These are phyloP conservation scores for Cutaneotrichosporon cutaneum DNA, from an alignment of 1,284 basidiomycete species.

Conservation along the genomic window DNA sequence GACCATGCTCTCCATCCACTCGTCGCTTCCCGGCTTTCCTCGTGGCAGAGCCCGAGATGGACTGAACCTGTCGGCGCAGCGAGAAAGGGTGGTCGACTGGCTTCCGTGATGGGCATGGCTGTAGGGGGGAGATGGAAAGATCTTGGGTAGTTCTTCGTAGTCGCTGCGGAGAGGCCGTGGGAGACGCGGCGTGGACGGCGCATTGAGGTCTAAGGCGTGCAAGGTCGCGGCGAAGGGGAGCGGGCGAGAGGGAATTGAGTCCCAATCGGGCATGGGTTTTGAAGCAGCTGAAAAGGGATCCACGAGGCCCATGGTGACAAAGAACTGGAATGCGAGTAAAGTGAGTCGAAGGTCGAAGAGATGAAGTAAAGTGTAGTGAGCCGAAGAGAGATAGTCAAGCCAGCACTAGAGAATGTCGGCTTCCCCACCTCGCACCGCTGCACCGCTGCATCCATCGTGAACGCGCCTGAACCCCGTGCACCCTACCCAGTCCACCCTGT, in stretches of 20 bases:
- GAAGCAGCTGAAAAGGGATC: constrained; percentile 49
- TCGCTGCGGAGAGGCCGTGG: constrained; percentile 25
- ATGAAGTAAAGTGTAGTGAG: not conserved
- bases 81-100: not conserved
- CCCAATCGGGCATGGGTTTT: constrained; percentile 43
- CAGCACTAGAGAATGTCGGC: not conserved
- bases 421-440: too few relatives aligned
- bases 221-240: constrained; percentile 46
- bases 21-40: constrained; percentile 35
- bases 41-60: not conserved
- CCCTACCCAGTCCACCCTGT: too few relatives aligned
- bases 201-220: constrained; percentile 31
- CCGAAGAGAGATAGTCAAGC: not conserved
- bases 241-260: constrained; percentile 40
- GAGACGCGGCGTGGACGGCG: constrained; percentile 10
- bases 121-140: constrained; percentile 31
- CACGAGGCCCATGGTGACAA: constrained; percentile 31
- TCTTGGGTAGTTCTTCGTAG: constrained; percentile 21
- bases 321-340: not conserved
- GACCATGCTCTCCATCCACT: constrained; percentile 45
- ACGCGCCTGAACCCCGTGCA: too few relatives aligned
- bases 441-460: too few relatives aligned
- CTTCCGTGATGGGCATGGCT: constrained; percentile 24
- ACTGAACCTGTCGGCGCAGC: not conserved
- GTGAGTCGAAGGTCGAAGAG: not conserved